These are phyloP conservation scores for Penicillium turbatum DNA, from an alignment of 495 filamentous ascomycete genomes.

Conservation along the genomic window DNA sequence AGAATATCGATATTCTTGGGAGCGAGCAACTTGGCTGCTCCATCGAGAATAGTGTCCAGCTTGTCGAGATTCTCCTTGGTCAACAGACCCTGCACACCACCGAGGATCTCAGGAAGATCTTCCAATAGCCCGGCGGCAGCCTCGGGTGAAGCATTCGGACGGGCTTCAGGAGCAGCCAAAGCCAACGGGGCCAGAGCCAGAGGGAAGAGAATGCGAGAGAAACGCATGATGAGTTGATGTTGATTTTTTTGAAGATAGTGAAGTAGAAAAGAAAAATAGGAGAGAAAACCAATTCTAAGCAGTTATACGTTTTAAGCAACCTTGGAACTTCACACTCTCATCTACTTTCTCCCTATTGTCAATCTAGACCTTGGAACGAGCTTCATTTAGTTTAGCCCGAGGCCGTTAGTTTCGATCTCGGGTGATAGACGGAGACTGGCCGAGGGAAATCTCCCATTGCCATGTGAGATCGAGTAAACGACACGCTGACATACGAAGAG, in stretches of 20 bases:
- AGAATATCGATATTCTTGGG: slow-evolving; percentile 29
- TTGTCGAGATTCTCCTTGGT: slow-evolving; percentile 38
- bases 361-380: slow-evolving; percentile 5
- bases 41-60: slow-evolving; percentile 37
- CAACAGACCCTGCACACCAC: slow-evolving; percentile 31
- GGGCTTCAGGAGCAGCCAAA: slow-evolving; percentile 34
- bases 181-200: slow-evolving; percentile 31
- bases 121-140: slow-evolving; percentile 23
- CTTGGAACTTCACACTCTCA: neutral
- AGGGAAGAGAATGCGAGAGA: slow-evolving; percentile 23
- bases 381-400: slow-evolving; percentile 9
- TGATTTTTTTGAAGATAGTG: neutral
- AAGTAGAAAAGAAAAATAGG: neutral
- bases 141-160: slow-evolving; percentile 24
- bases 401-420: neutral
- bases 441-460: slow-evolving; percentile 1
- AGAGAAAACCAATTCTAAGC: neutral
- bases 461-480: slow-evolving; percentile 1
- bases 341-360: neutral
- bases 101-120: slow-evolving; percentile 24
- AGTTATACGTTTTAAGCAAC: slow-evolving; percentile 6
- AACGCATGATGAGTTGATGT: slow-evolving; percentile 24
- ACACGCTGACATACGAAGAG: neutral
- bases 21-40: slow-evolving; percentile 31
- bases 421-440: neutral